Base-by-base conservation (phyloP, 169 alveolate genomes). In the Plasmodium cynomolgi region DNA sequence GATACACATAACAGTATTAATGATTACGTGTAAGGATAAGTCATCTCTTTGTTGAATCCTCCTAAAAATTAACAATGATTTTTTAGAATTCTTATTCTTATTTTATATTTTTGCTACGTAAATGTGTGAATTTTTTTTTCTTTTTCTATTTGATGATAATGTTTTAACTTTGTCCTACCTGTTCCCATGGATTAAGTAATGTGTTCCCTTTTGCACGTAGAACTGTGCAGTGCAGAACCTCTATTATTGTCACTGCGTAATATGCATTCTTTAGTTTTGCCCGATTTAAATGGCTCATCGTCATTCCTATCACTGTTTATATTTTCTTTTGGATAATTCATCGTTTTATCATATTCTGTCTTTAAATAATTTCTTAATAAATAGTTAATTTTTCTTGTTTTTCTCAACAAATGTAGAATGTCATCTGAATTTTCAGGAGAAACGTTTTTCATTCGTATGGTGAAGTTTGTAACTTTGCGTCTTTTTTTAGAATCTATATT, bases 301-400 rank as follows among this genome's bases (percentile, higher is more conserved):
- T 15, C 50, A 31, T 72, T 37, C 44, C 31, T 72, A 39, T 11
- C 71, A 84, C 23, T 20, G 13, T 17, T 84, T 44, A 31, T 71
- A 71, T 84, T 71, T 47, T 81, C 83, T 31, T 84, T 71, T 71
- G 37, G 83, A 33, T 71, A 84, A 82, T 82, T 37, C 20, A 7
- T 39, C 29, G 50, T 33, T 71, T 84, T 84, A 71, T 33, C 41
- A 54, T 72, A 37, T 84, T 29, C 68, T 26, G 75, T 39, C 33
- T 72, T 31, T 39, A 84, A 34, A 68, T 81, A 84, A 84, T 84
- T 68, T 84, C 83, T 84, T 72, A 84, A 41, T 56, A 84, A 72
- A 84, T 84, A 71, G 33, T 84, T 84, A 84, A 84, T 71, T 44
- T 41, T 72, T 68, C 92, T 84, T 84, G 92, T 84, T 56, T 84